These are phyloP conservation scores for Corymbia citriodora DNA, from an alignment of 441 rosid species.

Conservation along the genomic window DNA sequence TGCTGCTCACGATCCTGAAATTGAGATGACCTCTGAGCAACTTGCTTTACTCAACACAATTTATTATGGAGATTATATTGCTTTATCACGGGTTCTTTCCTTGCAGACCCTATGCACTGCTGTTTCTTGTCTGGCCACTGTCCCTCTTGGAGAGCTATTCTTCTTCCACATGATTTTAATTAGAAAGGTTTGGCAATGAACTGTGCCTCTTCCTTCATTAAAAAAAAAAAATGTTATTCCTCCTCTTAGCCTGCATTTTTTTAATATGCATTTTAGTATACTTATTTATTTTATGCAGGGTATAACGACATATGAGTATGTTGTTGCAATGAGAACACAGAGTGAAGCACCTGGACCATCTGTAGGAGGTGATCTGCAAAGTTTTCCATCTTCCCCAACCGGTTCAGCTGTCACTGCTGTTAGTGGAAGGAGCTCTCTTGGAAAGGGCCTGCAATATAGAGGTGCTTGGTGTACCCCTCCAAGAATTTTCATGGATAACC, in stretches of 20 bases:
- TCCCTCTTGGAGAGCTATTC: slow-evolving; percentile 88
- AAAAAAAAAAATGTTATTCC: neutral
- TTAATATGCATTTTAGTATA: neutral
- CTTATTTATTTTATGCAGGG: slow-evolving; percentile 47
- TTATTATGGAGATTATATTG: neutral
- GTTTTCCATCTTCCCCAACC: slow-evolving; percentile 73
- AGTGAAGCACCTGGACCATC: slow-evolving; percentile 79
- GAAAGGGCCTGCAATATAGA: slow-evolving; percentile 74
- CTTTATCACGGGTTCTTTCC: neutral
- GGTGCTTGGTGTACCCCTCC: slow-evolving; percentile 98
- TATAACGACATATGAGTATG: slow-evolving; percentile 91
- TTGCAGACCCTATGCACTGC: slow-evolving; percentile 73
- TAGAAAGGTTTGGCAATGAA: slow-evolving; percentile 45
- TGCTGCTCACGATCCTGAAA: neutral
- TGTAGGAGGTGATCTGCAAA: slow-evolving; percentile 56
- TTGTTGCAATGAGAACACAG: slow-evolving; percentile 89
- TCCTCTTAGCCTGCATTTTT: neutral
- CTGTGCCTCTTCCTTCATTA: neutral
- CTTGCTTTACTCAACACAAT: neutral
- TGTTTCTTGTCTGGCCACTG: slow-evolving; percentile 73
- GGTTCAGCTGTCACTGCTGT: slow-evolving; percentile 88
- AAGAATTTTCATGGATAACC: slow-evolving; percentile 93
- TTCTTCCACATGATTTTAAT: slow-evolving; percentile 90
- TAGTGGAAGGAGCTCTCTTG: slow-evolving; percentile 91
- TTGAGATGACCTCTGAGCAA: neutral